Evolutionary conservation across 306 rosid genomes (phyloP), one percentile per base, ranked within the genome.

Genomic region (Medicago arabica): DNA sequence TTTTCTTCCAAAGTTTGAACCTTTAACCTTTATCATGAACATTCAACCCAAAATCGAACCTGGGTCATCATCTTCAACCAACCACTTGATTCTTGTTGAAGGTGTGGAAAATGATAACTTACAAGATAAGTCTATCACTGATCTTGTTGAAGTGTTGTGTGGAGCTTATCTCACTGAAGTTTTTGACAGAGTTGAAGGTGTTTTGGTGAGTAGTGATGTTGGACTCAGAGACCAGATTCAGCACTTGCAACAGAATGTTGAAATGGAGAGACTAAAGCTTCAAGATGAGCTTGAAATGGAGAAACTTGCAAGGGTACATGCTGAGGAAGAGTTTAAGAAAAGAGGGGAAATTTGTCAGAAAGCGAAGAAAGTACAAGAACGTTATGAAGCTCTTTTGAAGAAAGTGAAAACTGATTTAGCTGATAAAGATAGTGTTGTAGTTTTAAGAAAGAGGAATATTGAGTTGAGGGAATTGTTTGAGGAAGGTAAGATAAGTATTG

Each of bases 261-360:
- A 21, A 21, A 21, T 21, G 23, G 23, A 21, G 23, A 21, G 23
- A 21, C 23, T 21, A 21, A 21, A 21, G 23, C 23, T 21, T 21
- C 23, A 21, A 4, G 46, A 6, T 0, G 61, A 80, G 16, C 51
- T 72, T 14, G 40, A 4, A 3, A 0, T 21, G 14, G 85, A 69
- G 41, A 80, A 8, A 8, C 28, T 54, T 14, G 3, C 0, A 4
- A 77, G 75, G 46, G n/a, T 69, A 53, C 19, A 69, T 0, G 41
- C 10, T 2, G 80, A 80, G 18, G 72, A 72, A 14, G 21, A 73
- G 9, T 16, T 84, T 13, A 76, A 13, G 13, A 60, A 15, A 61
- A 80, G 38, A 31, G 76, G 68, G 41, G 80, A 60, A 41, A 7
- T n/a, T 1, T 67, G 38, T 17, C 60, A 67, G 21, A 51, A 44